A percentile compares a stretch with the other conserved stretches of the same genome.
phyloP scores from a whole-genome alignment of 306 rosid species.

The Gastrolobium bilobum region DNA sequence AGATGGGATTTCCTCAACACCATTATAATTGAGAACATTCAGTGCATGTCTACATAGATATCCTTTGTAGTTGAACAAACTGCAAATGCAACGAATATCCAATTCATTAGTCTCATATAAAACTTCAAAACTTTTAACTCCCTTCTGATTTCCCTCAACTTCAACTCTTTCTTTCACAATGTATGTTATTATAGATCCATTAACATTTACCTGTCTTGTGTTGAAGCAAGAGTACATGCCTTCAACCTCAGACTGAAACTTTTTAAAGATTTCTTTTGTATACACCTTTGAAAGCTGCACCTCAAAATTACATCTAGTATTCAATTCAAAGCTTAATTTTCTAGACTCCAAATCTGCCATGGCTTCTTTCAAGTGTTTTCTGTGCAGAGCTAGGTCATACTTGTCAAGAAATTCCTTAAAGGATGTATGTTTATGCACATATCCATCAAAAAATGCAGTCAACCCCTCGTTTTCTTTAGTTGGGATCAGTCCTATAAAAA shows the following conservation, averaged over 20 bases:
- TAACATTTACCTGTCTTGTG: constrained; percentile 72
- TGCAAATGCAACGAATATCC: constrained; percentile 83
- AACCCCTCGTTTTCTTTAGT: constrained; percentile 58
- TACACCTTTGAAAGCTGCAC: constrained; percentile 70
- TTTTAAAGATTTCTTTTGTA: constrained; percentile 67
- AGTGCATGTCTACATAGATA: constrained; percentile 82
- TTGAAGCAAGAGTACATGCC: constrained; percentile 81
- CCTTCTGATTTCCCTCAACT: constrained; percentile 66
- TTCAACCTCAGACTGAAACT: constrained; percentile 78
- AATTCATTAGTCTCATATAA: constrained; percentile 67
- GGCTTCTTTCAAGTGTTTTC: constrained; percentile 73
- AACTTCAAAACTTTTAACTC: constrained; percentile 66
- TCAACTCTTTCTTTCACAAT: constrained; percentile 78
- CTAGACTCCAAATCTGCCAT: constrained; percentile 66
- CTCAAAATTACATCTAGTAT: constrained; percentile 70
- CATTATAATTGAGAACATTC: constrained; percentile 75
- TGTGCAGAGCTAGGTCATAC: constrained; percentile 77
- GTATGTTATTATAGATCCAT: constrained; percentile 73
- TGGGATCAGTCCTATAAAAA: constrained; percentile 74
- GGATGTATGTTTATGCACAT: constrained; percentile 81
- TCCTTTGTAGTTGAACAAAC: constrained; percentile 83
- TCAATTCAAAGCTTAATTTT: constrained; percentile 56
- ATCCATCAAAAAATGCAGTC: constrained; percentile 73
- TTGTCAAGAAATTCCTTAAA: constrained; percentile 83
- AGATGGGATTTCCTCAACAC: constrained; percentile 76